Base-by-base conservation (phyloP, 176 grass and related monocot species). In the Hordeum marinum region DNA sequence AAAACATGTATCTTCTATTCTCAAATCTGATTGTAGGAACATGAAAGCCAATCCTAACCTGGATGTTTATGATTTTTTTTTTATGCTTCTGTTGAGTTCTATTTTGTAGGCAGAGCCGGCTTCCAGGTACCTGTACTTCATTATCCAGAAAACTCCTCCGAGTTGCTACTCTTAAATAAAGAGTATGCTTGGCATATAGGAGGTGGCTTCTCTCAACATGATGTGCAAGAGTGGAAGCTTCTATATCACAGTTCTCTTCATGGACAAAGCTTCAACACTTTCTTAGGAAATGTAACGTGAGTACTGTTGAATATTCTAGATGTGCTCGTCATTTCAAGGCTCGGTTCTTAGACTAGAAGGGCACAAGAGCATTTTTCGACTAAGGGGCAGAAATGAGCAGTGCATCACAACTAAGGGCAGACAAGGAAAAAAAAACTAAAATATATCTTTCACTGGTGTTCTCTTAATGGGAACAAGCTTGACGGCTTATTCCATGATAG, bases 151-250 rank as follows among this genome's bases (percentile, higher is more conserved):
- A 91, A 90, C 78, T 85, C 81, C 68, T 77, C 83, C 6, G 85
- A 94, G 52, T 73, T 90, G 72, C 78, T 91, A 74, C 80, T 95
- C 55, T 82, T 98, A 75, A 94, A 90, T 82, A 88, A 91, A 83
- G 91, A 94, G 89, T 89, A 90, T 92, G 96, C 91, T 46, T 98
- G 96, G 93, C 93, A 98, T 80, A 91, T 98, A 78, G 93, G 93
- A 85, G 96, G 96, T 76, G 85, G 83, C 29, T 90, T 98, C 84
- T 84, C 95, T 78, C 93, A 93, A 32, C 72, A 93, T 34, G 96
- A 90, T 48, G 77, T 87, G 32, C 83, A 92, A 87, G 89, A 92
- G 52, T 98, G 96, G 96, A 95, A 80, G 78, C 93, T 98, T 83
- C 83, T 98, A 27, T 98, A 98, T 67, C 89, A 94, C 58, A 98